Conservation (phyloP, 768 basidiomycete species). For the Auriscalpium orientale region DNA sequence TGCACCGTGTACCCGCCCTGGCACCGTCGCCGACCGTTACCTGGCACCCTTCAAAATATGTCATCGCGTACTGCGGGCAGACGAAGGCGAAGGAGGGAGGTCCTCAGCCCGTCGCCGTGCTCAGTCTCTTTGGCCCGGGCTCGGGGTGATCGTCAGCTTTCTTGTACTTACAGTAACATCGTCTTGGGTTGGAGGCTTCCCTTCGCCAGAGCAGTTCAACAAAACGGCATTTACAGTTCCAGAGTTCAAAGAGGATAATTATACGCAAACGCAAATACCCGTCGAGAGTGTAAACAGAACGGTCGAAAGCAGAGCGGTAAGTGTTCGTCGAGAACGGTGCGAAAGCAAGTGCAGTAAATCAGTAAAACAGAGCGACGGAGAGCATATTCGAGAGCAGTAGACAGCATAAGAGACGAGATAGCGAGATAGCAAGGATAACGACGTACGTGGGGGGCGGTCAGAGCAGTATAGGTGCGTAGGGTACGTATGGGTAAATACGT, state of each 20-base stretch:
- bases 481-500: no score
- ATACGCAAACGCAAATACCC: background rate
- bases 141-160: slow-evolving; percentile 13
- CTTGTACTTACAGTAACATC: background rate
- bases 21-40: slow-evolving; percentile 68
- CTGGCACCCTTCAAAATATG: slow-evolving; percentile 78
- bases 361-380: background rate
- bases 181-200: no score
- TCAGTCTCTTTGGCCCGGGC: slow-evolving; percentile 64
- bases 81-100: slow-evolving; percentile 58
- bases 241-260: background rate
- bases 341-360: background rate
- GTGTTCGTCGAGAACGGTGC: background rate
- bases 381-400: background rate
- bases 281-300: background rate
- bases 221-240: background rate
- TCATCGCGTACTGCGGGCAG: slow-evolving; percentile 79
- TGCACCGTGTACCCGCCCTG: slow-evolving; percentile 70
- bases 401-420: background rate
- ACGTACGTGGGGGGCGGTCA: background rate
- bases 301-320: background rate
- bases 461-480: no score
- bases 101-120: slow-evolving; percentile 56
- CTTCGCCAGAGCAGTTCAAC: no score
- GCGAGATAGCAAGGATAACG: background rate